A percentile compares a stretch with the other conserved stretches of the same genome.
phyloP scores from a whole-genome alignment of 1,284 basidiomycete species.

The Cronartium quercuum region DNA sequence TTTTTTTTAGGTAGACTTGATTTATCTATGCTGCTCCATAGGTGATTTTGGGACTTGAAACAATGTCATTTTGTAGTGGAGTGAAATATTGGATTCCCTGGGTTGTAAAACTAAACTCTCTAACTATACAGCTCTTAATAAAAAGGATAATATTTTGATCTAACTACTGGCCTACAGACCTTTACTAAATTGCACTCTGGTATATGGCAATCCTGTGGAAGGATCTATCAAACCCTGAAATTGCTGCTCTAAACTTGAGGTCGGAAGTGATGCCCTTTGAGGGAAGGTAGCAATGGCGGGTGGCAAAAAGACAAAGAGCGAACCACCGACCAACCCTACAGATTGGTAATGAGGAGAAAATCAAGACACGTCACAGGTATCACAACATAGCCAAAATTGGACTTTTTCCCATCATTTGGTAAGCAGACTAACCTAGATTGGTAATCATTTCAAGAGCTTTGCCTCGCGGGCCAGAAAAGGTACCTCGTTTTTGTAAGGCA shows the following conservation, averaged over 20 bases:
- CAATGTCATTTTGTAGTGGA: too few species aligned
- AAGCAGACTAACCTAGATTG: constrained; percentile 15
- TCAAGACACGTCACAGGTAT: neutral
- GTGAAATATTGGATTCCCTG: too few species aligned
- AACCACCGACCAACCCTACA: constrained; percentile 51
- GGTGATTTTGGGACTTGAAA: too few species aligned
- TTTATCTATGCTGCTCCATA: too few species aligned
- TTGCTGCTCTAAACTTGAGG: constrained; percentile 50
- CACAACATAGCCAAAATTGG: neutral
- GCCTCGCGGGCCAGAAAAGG: constrained; percentile 23
- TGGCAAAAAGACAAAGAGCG: constrained; percentile 54
- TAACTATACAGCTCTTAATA: too few species aligned
- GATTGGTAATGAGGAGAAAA: neutral
- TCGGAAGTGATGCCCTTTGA: constrained; percentile 51
- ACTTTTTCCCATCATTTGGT: neutral
- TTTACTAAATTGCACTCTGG: constrained; percentile 55
- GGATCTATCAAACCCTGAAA: constrained; percentile 49
- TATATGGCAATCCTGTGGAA: constrained; percentile 45
- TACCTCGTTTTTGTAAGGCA: constrained; percentile 50
- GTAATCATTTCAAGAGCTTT: constrained; percentile 16
- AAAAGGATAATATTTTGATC: neutral
- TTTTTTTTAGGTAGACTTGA: too few species aligned
- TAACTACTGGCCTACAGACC: constrained; percentile 49
- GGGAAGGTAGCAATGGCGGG: constrained; percentile 57
- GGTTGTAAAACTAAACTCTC: too few species aligned